These are phyloP conservation scores for Combretum micranthum DNA, from an alignment of 345 rosid genomes.

Conservation along the genomic window DNA sequence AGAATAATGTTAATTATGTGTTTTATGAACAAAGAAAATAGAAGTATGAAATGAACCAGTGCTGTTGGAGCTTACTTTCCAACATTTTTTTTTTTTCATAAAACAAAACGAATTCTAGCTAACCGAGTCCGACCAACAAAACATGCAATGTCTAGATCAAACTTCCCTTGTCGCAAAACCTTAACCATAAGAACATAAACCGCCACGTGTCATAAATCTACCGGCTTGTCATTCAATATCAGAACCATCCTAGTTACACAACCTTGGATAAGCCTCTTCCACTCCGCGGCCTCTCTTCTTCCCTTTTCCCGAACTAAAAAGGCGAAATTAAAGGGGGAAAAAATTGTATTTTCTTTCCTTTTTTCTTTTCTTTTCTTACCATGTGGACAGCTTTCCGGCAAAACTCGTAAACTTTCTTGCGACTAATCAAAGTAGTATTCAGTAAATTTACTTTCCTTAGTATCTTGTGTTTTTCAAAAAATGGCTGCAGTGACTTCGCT, in stretches of 20 bases:
- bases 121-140: too few species aligned
- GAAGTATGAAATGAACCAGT: too few species aligned
- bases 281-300: slow-evolving; percentile 14
- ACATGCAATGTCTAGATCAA: too few species aligned
- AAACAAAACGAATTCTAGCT: too few species aligned
- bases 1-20: too few species aligned
- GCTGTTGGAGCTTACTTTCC: too few species aligned
- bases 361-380: slow-evolving; percentile 12
- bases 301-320: not conserved
- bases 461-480: not conserved
- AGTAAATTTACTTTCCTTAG: not conserved
- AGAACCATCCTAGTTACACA: slow-evolving; percentile 2
- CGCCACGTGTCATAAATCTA: slow-evolving; percentile 25
- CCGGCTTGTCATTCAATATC: slow-evolving; percentile 12
- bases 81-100: too few species aligned
- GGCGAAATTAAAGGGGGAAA: not conserved
- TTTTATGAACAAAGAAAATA: too few species aligned
- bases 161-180: slow-evolving; percentile 1
- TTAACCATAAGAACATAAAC: slow-evolving; percentile 3
- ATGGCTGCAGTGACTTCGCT: slow-evolving; percentile 71
- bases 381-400: not conserved
- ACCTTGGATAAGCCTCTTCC: slow-evolving; percentile 32
- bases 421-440: not conserved
- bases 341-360: not conserved
- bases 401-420: not conserved